Conservation (phyloP, 2,329 filamentous ascomycete genomes). For the Apiospora phragmitis region DNA sequence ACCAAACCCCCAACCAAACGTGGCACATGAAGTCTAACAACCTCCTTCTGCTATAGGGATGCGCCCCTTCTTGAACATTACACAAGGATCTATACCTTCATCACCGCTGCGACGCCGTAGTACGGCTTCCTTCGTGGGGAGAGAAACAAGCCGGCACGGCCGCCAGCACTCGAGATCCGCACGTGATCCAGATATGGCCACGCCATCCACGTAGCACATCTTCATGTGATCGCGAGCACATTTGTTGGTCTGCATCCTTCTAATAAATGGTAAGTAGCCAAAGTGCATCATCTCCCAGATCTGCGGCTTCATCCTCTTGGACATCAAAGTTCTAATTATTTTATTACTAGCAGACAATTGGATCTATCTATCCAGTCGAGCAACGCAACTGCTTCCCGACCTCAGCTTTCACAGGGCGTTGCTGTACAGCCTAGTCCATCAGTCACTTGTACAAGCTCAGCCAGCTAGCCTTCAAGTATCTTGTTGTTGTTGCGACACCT, state of each 20-base stretch:
- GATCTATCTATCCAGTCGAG: background rate
- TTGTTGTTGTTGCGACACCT: background rate
- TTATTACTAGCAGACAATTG: background rate
- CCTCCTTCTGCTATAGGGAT: background rate
- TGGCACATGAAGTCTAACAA: slow-evolving; percentile 2
- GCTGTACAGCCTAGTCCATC: background rate
- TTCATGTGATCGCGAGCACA: background rate
- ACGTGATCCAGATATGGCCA: background rate
- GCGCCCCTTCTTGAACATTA: background rate
- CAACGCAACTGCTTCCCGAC: background rate
- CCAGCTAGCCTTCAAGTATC: background rate
- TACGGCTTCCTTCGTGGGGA: background rate
- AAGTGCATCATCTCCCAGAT: background rate
- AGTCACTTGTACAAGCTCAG: background rate
- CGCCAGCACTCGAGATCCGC: background rate
- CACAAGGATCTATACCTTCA: background rate
- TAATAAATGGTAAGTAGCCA: background rate
- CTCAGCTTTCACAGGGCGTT: background rate
- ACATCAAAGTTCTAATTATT: background rate
- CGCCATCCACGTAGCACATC: background rate
- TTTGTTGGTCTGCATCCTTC: background rate
- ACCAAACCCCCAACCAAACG: background rate
- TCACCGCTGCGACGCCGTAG: background rate
- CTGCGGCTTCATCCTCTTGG: background rate
- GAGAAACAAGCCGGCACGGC: background rate